phyloP scores from a whole-genome alignment of 208 protist species.

The Sergeia podlipaevii region DNA sequence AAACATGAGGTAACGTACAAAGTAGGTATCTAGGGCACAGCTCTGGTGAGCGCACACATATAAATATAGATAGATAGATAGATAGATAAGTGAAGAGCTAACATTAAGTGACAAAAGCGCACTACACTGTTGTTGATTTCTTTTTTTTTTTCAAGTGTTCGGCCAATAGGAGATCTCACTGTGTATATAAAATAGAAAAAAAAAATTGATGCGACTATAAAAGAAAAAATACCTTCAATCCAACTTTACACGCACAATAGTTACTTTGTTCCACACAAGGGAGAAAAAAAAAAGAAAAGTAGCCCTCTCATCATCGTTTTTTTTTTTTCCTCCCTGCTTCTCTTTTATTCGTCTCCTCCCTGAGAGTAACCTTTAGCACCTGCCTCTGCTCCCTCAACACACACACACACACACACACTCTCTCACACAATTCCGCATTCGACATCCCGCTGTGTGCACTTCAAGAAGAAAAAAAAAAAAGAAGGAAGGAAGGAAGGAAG shows the following conservation, averaged over 20 bases:
- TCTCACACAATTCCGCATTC: background rate
- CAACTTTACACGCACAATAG: background rate
- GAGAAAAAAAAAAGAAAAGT: constrained; percentile 6
- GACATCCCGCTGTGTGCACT: background rate
- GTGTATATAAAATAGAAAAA: background rate
- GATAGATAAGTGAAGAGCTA: constrained; percentile 4
- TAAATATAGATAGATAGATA: constrained; percentile 1
- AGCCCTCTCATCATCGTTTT: background rate
- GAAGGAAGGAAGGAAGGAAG: background rate
- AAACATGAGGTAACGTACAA: background rate
- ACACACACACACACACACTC: no score
- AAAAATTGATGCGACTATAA: background rate
- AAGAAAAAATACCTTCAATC: background rate
- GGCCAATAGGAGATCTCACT: background rate
- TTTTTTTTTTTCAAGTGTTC: background rate
- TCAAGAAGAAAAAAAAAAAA: constrained; percentile 9
- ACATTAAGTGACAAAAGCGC: background rate
- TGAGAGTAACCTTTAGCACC: background rate
- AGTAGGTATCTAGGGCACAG: background rate
- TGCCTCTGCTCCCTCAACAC: no score
- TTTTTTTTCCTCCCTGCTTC: background rate
- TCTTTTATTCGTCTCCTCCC: background rate
- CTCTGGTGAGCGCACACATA: background rate
- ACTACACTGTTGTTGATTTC: background rate
- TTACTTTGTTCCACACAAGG: background rate